phyloP scores from a whole-genome alignment of 23 red algal genomes.

The Gracilariopsis chorda region DNA sequence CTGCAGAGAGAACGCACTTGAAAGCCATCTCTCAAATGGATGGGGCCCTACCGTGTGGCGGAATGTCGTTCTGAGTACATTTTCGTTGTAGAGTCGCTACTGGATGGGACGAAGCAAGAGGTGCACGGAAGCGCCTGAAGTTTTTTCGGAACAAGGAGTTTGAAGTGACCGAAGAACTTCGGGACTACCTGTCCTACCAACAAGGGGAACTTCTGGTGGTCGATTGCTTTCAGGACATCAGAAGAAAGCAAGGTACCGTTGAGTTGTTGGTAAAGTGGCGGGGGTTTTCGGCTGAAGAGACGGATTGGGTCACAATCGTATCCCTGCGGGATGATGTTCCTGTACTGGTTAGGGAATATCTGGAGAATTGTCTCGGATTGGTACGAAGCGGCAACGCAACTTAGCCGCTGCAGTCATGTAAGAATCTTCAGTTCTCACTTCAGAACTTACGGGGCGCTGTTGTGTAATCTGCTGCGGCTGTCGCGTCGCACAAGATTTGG shows the following conservation, averaged over 20 bases:
- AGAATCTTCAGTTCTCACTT: too few relatives aligned
- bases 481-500: too few relatives aligned
- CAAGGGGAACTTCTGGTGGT: neutral
- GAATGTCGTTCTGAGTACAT: constrained; percentile 1
- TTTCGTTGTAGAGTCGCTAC: neutral
- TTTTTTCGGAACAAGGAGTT: neutral
- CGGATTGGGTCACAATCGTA: neutral
- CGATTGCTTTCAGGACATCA: neutral
- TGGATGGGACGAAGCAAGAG: neutral
- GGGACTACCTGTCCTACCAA: neutral
- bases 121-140: neutral
- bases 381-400: too few relatives aligned
- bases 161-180: neutral
- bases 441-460: too few relatives aligned
- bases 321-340: constrained; percentile 9
- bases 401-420: too few relatives aligned
- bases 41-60: neutral
- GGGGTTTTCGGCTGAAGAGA: neutral
- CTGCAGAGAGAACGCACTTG: neutral
- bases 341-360: neutral
- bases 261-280: constrained; percentile 10
- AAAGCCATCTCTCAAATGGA: neutral
- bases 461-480: too few relatives aligned
- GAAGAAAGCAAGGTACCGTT: neutral
- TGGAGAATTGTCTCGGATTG: too few relatives aligned